Evolutionary conservation across 306 rosid genomes (phyloP), one percentile per base, ranked within the genome.

Genomic region (Cucurbita moschata): DNA sequence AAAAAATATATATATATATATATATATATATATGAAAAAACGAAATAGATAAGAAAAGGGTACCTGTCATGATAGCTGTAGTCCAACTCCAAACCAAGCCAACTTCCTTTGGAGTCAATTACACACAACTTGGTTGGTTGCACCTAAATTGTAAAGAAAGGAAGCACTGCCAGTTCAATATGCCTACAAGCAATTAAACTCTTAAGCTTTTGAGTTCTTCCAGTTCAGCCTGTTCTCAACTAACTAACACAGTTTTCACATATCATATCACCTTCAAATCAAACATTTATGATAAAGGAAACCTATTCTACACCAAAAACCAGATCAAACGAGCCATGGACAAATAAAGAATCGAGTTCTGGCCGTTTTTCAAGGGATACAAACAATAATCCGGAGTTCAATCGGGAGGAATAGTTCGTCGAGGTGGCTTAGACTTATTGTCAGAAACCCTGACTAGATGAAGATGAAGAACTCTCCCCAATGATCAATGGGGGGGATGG

Each of bases 61-160:
- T 65, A 68, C 73, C 56, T 68, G 57, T 47, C 73, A 47, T 23
- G 73, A 68, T 68, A 68, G 73, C 73, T 68, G 73, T 50, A 21
- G 57, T 68, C 73, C 73, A 68, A 62, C 68, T 62, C 68, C 68
- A 62, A 67, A 44, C 52, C 38, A 66, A 43, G 72, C 53, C 70
- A 66, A 64, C 52, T 42, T 42, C 52, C 71, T 16, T 64, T 37
- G 51, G 42, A 64, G 56, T 67, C 56, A 67, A 67, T 67, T 67
- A 63, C 50, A 63, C 50, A 64, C 70, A 64, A 10, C 8, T 44
- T 42, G 18, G 72, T 44, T 66, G 54, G 72, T 66, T 66, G 72
- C 16, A 66, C 72, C 39, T 66, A 67, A 67, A 19, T 67, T 46
- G 56, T 67, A 44, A 67, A 67, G 46, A 11, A 67, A 67, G 55